phyloP scores from a whole-genome alignment of 139 green algal species.

The Gonium pectorale region DNA sequence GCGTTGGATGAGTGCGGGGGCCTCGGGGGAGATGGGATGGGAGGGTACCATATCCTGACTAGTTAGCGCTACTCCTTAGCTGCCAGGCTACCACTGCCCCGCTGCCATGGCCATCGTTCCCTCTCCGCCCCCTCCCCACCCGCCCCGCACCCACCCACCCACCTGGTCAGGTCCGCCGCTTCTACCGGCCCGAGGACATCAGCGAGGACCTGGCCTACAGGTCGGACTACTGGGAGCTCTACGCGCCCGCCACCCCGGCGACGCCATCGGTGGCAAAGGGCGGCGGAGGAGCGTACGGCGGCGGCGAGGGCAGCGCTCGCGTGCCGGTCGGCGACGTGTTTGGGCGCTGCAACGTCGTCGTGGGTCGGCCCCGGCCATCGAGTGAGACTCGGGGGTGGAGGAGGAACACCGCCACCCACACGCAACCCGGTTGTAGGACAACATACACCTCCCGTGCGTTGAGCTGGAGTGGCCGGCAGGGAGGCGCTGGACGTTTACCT shows the following conservation, averaged over 20 bases:
- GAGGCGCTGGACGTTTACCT: too few species aligned
- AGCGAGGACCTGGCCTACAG: slow-evolving; percentile 78
- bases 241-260: slow-evolving; percentile 23
- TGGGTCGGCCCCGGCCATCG: neutral
- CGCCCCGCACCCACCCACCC: neutral
- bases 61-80: too few species aligned
- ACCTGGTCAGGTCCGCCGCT: slow-evolving; percentile 83
- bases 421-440: too few species aligned
- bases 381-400: neutral
- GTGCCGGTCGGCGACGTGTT: slow-evolving; percentile 45
- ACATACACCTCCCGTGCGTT: too few species aligned
- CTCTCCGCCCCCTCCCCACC: neutral
- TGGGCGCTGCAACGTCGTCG: slow-evolving; percentile 46
- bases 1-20: too few species aligned
- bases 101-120: neutral
- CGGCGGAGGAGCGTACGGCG: neutral
- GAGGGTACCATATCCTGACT: too few species aligned
- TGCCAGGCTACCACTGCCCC: too few species aligned
- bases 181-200: slow-evolving; percentile 94
- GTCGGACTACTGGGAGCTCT: slow-evolving; percentile 65
- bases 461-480: too few species aligned
- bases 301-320: neutral
- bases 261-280: neutral
- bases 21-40: too few species aligned
- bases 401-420: too few species aligned